Conservation (phyloP, 768 basidiomycete species). For the Tulasnella calospora region DNA sequence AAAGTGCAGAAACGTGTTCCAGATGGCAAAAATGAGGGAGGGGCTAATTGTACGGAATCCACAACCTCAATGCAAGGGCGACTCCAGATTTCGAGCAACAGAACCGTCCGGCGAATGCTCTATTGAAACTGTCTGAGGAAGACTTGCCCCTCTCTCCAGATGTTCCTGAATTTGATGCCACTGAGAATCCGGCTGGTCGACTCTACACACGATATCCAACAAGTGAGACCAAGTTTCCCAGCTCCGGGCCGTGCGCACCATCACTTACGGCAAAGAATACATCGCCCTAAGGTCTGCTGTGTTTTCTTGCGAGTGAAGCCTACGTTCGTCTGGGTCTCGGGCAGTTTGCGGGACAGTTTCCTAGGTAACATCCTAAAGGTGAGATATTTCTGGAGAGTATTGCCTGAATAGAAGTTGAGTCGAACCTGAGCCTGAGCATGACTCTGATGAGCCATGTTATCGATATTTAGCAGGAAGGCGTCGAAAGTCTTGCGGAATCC, state of each 20-base stretch:
- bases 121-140: not conserved
- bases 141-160: not conserved
- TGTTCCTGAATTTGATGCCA: not conserved
- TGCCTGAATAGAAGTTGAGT: not conserved
- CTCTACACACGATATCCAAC: not conserved
- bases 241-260: not conserved
- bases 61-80: not conserved
- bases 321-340: not conserved
- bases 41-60: not conserved
- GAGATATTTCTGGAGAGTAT: no score
- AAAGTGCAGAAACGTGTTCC: not conserved
- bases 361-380: no score
- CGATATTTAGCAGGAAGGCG: not conserved
- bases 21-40: no score
- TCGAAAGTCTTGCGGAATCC: not conserved
- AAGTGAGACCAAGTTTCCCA: not conserved
- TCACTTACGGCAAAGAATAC: not conserved
- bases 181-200: not conserved
- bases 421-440: not conserved
- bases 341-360: not conserved
- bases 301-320: not conserved
- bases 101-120: not conserved
- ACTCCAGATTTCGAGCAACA: not conserved
- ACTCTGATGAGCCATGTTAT: not conserved
- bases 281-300: not conserved